Conservation (phyloP, 768 basidiomycete species). For the Ramaria rubella region DNA sequence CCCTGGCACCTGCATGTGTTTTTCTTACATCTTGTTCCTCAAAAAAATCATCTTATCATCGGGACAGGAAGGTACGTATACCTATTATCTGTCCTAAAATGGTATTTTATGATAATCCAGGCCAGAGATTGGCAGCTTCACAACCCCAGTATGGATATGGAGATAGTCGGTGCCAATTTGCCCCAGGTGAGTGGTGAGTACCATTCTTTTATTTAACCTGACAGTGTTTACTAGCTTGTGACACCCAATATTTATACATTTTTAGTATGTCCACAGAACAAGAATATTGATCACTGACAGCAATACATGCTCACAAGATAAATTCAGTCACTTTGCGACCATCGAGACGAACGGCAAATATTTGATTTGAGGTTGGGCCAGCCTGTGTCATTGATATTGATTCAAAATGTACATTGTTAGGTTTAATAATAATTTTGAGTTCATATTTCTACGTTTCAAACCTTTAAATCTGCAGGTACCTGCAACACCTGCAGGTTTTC, state of each 20-base stretch:
- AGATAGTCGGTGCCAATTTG: constrained; percentile 33
- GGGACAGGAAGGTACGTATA: constrained; percentile 53
- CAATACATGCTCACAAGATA: too few species aligned
- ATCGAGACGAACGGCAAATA: too few species aligned
- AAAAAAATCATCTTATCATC: not conserved
- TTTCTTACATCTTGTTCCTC: not conserved
- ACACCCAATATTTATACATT: not conserved
- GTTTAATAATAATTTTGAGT: too few species aligned
- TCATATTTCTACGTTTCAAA: too few species aligned
- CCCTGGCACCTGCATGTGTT: constrained; percentile 18
- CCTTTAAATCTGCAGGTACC: too few species aligned
- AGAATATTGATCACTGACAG: too few species aligned
- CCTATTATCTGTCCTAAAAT: not conserved
- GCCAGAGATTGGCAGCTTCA: constrained; percentile 29
- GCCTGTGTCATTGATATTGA: too few species aligned
- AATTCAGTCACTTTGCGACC: too few species aligned
- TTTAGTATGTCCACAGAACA: too few species aligned
- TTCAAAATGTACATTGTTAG: too few species aligned
- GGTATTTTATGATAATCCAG: constrained; percentile 15
- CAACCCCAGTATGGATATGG: constrained; percentile 26
- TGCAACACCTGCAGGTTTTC: too few species aligned
- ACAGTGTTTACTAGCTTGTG: not conserved
- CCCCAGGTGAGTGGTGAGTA: constrained; percentile 17
- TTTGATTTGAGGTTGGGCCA: too few species aligned
- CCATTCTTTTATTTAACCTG: not conserved